Conservation (phyloP, 805 yeast genomes). For the Sugiyamaella floridensis region DNA sequence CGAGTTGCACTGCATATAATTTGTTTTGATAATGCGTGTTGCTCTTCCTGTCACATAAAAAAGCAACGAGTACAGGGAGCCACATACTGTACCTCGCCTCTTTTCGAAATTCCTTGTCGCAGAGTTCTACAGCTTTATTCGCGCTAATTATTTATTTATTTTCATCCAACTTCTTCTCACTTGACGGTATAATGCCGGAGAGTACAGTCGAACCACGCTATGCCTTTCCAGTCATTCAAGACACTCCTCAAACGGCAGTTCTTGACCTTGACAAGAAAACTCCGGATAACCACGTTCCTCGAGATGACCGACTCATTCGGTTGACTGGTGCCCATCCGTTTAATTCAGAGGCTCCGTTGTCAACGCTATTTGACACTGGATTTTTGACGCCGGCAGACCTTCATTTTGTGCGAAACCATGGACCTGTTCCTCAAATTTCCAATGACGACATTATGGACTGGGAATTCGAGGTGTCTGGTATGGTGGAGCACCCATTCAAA, state of each 20-base stretch:
- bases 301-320: slow-evolving; percentile 3
- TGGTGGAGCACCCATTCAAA: slow-evolving; percentile 5
- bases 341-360: slow-evolving; percentile 3
- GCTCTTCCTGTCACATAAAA: background rate
- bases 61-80: background rate
- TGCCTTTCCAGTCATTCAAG: slow-evolving; percentile 1
- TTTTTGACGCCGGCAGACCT: slow-evolving; percentile 3
- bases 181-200: background rate
- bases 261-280: slow-evolving; percentile 6
- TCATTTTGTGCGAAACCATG: slow-evolving; percentile 6
- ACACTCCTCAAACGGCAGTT: background rate
- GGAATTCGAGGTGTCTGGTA: slow-evolving; percentile 6
- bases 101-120: background rate
- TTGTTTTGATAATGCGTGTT: background rate
- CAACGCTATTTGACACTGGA: slow-evolving; percentile 1
- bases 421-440: slow-evolving; percentile 3
- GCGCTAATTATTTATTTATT: no score
- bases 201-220: background rate
- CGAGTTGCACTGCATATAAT: background rate
- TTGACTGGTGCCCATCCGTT: slow-evolving; percentile 6
- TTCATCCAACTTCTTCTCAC: background rate
- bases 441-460: slow-evolving; percentile 2
- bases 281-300: slow-evolving; percentile 5
- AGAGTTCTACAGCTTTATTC: background rate
- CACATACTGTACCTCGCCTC: background rate